A percentile compares a stretch with the other conserved stretches of the same genome.
Evolutionary conservation across 768 basidiomycete genomes (phyloP).

Genomic region (Zangia roseola): DNA sequence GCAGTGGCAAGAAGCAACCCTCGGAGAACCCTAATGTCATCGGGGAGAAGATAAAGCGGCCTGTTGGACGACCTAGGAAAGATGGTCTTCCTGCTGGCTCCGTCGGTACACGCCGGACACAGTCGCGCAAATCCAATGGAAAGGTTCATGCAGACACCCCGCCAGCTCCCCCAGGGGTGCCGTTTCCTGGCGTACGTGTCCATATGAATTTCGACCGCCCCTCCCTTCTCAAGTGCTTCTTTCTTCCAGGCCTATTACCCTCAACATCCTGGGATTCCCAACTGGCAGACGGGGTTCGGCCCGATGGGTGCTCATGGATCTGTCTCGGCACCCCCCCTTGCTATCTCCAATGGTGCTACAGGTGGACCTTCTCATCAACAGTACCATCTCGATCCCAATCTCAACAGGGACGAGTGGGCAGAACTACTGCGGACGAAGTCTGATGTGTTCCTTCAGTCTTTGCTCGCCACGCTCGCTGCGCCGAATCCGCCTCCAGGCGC

Average conservation of each 20-base stretch:
- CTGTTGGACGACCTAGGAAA: constrained; percentile 78
- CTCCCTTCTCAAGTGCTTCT: not conserved
- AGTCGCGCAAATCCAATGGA: constrained; percentile 41
- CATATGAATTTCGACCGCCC: not conserved
- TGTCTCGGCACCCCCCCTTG: constrained; percentile 32
- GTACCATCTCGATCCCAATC: constrained; percentile 48
- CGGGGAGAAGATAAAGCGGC: constrained; percentile 64
- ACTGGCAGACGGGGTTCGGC: constrained; percentile 31
- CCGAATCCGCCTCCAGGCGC: constrained; percentile 62
- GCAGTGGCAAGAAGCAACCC: constrained; percentile 69
- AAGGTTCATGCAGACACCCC: constrained; percentile 18
- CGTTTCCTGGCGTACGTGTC: constrained; percentile 31
- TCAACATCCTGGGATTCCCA: constrained; percentile 32
- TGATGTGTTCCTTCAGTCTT: constrained; percentile 53
- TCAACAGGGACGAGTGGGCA: constrained; percentile 64
- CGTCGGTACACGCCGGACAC: constrained; percentile 45
- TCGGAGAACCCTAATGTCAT: constrained; percentile 36
- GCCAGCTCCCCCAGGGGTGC: constrained; percentile 28
- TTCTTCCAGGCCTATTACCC: constrained; percentile 30
- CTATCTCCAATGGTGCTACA: constrained; percentile 30
- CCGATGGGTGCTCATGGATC: constrained; percentile 25
- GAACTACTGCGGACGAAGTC: constrained; percentile 56
- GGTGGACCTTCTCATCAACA: constrained; percentile 23
- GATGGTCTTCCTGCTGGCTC: constrained; percentile 81
- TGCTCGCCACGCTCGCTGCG: constrained; percentile 57